A percentile compares a stretch with the other conserved stretches of the same genome.
These are phyloP conservation scores for Plasmodium relictum DNA, from an alignment of 169 alveolate species.

Conservation along the genomic window DNA sequence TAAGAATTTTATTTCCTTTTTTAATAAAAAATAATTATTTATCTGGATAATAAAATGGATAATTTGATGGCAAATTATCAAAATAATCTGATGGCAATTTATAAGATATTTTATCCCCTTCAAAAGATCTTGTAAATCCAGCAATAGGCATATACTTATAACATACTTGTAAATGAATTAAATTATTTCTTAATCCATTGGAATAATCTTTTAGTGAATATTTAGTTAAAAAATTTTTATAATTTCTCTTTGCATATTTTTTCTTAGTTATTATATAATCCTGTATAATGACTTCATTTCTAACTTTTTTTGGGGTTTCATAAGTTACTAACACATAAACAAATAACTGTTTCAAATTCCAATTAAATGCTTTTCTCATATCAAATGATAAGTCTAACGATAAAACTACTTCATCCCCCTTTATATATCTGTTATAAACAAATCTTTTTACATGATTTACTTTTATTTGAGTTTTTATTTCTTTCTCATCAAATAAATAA, in stretches of 20 bases:
- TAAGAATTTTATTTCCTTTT: too few relatives aligned
- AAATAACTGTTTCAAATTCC: slow-evolving; percentile 72
- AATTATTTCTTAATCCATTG: slow-evolving; percentile 73
- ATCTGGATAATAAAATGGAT: slow-evolving; percentile 69
- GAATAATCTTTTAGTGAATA: slow-evolving; percentile 73
- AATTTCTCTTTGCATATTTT: slow-evolving; percentile 17
- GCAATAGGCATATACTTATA: slow-evolving; percentile 73
- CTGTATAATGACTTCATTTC: slow-evolving; percentile 66
- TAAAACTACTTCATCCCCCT: slow-evolving; percentile 70
- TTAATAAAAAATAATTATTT: too few relatives aligned
- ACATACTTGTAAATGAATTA: slow-evolving; percentile 51
- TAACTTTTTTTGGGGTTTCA: slow-evolving; percentile 50
- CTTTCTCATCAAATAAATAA: slow-evolving; percentile 70
- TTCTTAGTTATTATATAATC: slow-evolving; percentile 44
- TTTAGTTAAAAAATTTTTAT: slow-evolving; percentile 52
- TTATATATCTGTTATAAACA: slow-evolving; percentile 62
- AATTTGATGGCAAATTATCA: slow-evolving; percentile 45
- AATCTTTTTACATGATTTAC: slow-evolving; percentile 58
- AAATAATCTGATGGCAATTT: slow-evolving; percentile 58
- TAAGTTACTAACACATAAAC: slow-evolving; percentile 73
- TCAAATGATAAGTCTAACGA: slow-evolving; percentile 70
- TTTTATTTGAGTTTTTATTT: slow-evolving; percentile 28
- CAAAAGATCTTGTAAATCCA: slow-evolving; percentile 55
- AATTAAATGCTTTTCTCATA: slow-evolving; percentile 75
- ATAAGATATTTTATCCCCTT: slow-evolving; percentile 60